A percentile compares a stretch with the other conserved stretches of the same genome.
Evolutionary conservation across 176 grass and related monocot genomes (phyloP).

Genomic region (maize (Zea mays)): DNA sequence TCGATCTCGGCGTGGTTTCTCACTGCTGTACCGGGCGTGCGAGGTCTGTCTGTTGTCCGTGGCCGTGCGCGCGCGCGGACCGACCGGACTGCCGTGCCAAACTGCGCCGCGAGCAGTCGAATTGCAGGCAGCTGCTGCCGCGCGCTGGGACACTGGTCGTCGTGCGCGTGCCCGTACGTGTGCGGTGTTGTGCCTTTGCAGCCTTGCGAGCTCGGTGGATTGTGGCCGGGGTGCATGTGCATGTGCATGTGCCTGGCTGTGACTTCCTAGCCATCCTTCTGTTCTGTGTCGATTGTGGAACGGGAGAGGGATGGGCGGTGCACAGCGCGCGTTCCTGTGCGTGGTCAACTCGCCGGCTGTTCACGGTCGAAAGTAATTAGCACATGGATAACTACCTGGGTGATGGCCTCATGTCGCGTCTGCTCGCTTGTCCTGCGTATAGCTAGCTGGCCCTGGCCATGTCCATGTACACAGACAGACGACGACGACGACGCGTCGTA

Average conservation of each 20-base stretch:
- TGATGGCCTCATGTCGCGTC: too few species aligned
- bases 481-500: not conserved
- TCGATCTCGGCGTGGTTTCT: slow-evolving; percentile 32
- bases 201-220: not conserved
- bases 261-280: not conserved
- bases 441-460: too few species aligned
- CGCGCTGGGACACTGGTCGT: not conserved
- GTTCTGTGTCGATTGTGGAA: not conserved
- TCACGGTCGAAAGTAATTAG: slow-evolving; percentile 19
- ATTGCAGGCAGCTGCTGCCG: too few species aligned
- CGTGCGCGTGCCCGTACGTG: not conserved
- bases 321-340: not conserved
- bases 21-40: slow-evolving; percentile 21
- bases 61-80: not conserved
- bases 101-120: too few species aligned
- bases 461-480: not conserved
- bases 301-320: not conserved
- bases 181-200: too few species aligned
- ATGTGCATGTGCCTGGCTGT: not conserved
- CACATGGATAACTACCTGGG: slow-evolving; percentile 5
- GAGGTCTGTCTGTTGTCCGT: not conserved
- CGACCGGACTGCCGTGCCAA: too few species aligned
- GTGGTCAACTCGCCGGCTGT: slow-evolving; percentile 36
- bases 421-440: too few species aligned
- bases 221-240: not conserved